Conservation (phyloP, 768 basidiomycete species). For the Boletus coccyginus region DNA sequence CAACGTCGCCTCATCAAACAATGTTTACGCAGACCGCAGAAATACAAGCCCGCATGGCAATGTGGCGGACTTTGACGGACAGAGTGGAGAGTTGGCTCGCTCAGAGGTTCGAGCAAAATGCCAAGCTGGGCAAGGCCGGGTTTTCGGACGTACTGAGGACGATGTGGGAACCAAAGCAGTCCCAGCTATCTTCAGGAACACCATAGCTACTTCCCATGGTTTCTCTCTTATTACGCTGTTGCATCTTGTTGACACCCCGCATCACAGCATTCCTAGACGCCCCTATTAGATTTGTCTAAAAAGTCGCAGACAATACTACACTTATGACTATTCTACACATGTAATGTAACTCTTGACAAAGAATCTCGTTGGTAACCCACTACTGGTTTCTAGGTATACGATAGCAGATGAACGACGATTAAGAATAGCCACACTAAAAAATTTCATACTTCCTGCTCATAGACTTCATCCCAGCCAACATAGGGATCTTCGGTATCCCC, state of each 20-base stretch:
- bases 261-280: conserved; percentile 22
- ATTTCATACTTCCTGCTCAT: conserved; percentile 66
- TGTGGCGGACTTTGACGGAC: conserved; percentile 82
- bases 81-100: conserved; percentile 83
- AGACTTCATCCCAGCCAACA: conserved; percentile 48
- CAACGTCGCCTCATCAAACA: conserved; percentile 61
- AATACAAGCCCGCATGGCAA: conserved; percentile 76
- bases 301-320: conserved; percentile 22
- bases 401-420: neutral
- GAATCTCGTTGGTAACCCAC: neutral
- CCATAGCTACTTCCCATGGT: conserved; percentile 19
- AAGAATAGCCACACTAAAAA: neutral
- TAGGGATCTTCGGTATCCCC: conserved; percentile 33
- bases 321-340: conserved; percentile 29
- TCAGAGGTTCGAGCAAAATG: conserved; percentile 90
- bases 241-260: conserved; percentile 3
- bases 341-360: conserved; percentile 16
- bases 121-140: conserved; percentile 81
- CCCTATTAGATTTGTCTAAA: conserved; percentile 25
- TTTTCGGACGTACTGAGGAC: conserved; percentile 86
- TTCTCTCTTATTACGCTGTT: conserved; percentile 6
- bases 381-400: neutral
- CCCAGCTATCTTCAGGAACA: conserved; percentile 33
- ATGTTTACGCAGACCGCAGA: conserved; percentile 88
- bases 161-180: conserved; percentile 72